A percentile compares a stretch with the other conserved stretches of the same genome.
These are phyloP conservation scores for Kwoniella dejecticola DNA, from an alignment of 768 basidiomycete species.

Conservation along the genomic window DNA sequence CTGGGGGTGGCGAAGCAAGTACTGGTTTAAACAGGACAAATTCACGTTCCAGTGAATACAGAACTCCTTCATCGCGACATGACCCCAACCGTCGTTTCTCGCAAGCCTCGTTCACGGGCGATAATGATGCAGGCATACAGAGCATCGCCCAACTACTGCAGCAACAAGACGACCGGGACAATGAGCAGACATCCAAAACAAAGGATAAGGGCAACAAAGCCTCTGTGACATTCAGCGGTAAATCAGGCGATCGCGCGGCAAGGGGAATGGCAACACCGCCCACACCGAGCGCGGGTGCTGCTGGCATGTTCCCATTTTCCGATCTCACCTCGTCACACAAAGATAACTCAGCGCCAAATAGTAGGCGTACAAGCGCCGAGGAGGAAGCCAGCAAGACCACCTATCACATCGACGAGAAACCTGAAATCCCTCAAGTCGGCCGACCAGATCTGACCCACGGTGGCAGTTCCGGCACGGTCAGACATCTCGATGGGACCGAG, in stretches of 20 bases:
- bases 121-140: conserved; percentile 21
- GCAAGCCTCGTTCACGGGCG: neutral
- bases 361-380: conserved; percentile 19
- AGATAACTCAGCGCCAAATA: conserved; percentile 8
- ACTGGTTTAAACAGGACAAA: neutral
- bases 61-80: neutral
- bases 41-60: conserved; percentile 5
- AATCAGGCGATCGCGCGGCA: neutral
- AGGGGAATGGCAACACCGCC: conserved; percentile 1
- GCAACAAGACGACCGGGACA: conserved; percentile 3
- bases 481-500: neutral
- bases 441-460: neutral
- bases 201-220: conserved; percentile 3
- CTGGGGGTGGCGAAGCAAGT: neutral
- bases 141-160: conserved; percentile 29
- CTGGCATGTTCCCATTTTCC: neutral
- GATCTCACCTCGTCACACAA: neutral
- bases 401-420: neutral
- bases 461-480: conserved; percentile 11
- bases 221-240: conserved; percentile 13
- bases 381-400: conserved; percentile 7
- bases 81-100: conserved; percentile 1
- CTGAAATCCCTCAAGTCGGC: neutral
- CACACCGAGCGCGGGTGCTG: neutral
- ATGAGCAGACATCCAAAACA: neutral